phyloP scores from a whole-genome alignment of 768 basidiomycete species.

The Leucogyrophana mollusca region DNA sequence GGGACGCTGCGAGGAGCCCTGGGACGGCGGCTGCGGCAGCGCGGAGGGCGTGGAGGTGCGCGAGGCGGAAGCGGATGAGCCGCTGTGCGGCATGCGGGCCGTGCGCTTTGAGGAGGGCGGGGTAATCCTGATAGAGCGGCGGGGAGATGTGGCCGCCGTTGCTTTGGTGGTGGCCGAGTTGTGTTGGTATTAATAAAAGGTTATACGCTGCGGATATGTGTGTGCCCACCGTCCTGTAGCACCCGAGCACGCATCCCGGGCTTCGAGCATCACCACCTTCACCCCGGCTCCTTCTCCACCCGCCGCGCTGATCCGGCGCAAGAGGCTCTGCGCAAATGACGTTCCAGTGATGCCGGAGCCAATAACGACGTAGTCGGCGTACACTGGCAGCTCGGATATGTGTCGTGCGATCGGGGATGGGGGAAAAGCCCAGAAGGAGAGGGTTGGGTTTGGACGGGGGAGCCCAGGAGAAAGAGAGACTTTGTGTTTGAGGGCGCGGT shows the following conservation, averaged over 20 bases:
- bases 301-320: conserved; percentile 34
- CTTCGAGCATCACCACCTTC: conserved; percentile 75
- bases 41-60: conserved; percentile 51
- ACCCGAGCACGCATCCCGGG: conserved; percentile 72
- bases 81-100: conserved; percentile 47
- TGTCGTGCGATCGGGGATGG: conserved; percentile 46
- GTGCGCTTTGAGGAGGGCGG: conserved; percentile 39
- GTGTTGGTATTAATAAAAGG: neutral
- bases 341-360: conserved; percentile 80
- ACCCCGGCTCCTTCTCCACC: conserved; percentile 23
- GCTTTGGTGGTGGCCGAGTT: conserved; percentile 40
- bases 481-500: conserved; percentile 30
- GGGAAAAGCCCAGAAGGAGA: conserved; percentile 65
- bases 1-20: conserved; percentile 47
- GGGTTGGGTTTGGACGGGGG: conserved; percentile 52
- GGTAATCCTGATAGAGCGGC: conserved; percentile 58
- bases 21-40: conserved; percentile 50
- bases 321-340: conserved; percentile 52
- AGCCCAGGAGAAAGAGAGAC: conserved; percentile 50
- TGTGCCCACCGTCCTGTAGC: conserved; percentile 66
- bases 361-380: conserved; percentile 68
- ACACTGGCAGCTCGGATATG: conserved; percentile 22
- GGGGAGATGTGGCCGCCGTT: conserved; percentile 74
- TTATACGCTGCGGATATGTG: neutral
- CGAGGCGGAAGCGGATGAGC: conserved; percentile 60